phyloP scores from a whole-genome alignment of 2,329 filamentous ascomycete genomes.

The Colletotrichum navitas region DNA sequence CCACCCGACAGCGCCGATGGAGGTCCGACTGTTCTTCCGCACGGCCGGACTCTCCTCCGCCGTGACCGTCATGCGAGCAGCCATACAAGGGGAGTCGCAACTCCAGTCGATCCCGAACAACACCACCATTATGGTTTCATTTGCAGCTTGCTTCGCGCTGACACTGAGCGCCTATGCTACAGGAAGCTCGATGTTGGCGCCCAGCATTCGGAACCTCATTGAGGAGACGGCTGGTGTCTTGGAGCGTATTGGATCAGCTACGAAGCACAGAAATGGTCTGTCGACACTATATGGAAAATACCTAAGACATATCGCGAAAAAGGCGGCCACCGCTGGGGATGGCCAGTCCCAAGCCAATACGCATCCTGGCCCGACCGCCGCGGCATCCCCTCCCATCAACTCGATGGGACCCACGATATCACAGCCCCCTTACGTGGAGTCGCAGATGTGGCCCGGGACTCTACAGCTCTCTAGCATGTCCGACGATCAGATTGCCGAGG shows the following conservation, averaged over 20 bases:
- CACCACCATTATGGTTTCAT: conserved; percentile 83
- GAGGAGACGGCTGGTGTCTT: conserved; percentile 77
- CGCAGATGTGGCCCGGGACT: conserved; percentile 60
- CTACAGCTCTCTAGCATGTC: conserved; percentile 78
- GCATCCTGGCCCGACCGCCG: conserved; percentile 16
- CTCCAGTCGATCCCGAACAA: conserved; percentile 84
- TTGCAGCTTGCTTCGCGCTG: conserved; percentile 78
- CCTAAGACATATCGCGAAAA: conserved; percentile 58
- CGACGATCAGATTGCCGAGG: conserved; percentile 75
- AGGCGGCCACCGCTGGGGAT: conserved; percentile 48
- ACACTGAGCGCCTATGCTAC: conserved; percentile 71
- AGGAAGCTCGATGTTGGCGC: conserved; percentile 69
- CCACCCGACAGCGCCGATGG: conserved; percentile 76
- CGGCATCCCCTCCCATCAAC: conserved; percentile 32
- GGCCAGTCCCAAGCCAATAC: conserved; percentile 24
- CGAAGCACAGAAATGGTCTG: conserved; percentile 75
- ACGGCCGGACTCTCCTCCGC: conserved; percentile 78
- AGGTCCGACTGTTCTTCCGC: conserved; percentile 80
- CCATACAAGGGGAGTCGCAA: conserved; percentile 77
- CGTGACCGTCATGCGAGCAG: conserved; percentile 79
- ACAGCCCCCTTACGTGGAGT: conserved; percentile 47
- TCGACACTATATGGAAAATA: conserved; percentile 66
- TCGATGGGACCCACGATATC: conserved; percentile 43
- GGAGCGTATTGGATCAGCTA: conserved; percentile 75
- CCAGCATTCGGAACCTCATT: conserved; percentile 73